Evolutionary conservation across 2,329 filamentous ascomycete species (phyloP), one percentile per base, ranked within the genome.

Genomic region (Tolypocladium ovalisporum): DNA sequence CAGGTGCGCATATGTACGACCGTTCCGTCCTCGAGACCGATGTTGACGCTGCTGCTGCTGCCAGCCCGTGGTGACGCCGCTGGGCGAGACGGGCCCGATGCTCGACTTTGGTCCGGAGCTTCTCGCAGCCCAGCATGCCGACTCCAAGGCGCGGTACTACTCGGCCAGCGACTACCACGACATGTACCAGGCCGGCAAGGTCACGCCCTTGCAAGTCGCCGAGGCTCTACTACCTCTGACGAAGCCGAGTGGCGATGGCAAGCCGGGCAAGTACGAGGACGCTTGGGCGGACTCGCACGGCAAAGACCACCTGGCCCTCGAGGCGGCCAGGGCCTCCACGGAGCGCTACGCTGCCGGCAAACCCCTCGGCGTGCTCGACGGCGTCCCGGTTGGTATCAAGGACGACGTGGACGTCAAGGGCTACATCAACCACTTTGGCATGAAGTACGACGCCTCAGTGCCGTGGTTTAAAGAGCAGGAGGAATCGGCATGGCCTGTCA

Each of bases 341-440:
- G 76, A 82, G 66, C 79, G 91, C 52, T 96, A 88, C 71, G 82
- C 83, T 58, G 75, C 79, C 19, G 87, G 88, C 0, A 79, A 79
- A 60, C 79, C 85, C 0, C 70, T 90, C 19, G 79, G 89, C 15
- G 74, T 89, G 6, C 75, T 96, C 9, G 91, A 96, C 65, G 91
- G 91, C 15, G 83, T 96, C 1, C 91, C 90, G 0, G 81, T 95
- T 54, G 88, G 86, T 0, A 82, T 94, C 64, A 96, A 96, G 73
- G 90, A 95, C 66, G 90, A 96, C 66, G 79, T 86, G 19, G 79
- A 87, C 61, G 75, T 91, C 36, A 78, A 83, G 61, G 89, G 88
- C 17, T 92, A 90, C 67, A 79, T 82, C 54, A 82, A 79, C 61
- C 86, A 83, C 56, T 73, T 81, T 53, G 90, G 88, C 27, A 85